These are phyloP conservation scores for Baorangia bicolor DNA, from an alignment of 768 basidiomycete genomes.

Conservation along the genomic window DNA sequence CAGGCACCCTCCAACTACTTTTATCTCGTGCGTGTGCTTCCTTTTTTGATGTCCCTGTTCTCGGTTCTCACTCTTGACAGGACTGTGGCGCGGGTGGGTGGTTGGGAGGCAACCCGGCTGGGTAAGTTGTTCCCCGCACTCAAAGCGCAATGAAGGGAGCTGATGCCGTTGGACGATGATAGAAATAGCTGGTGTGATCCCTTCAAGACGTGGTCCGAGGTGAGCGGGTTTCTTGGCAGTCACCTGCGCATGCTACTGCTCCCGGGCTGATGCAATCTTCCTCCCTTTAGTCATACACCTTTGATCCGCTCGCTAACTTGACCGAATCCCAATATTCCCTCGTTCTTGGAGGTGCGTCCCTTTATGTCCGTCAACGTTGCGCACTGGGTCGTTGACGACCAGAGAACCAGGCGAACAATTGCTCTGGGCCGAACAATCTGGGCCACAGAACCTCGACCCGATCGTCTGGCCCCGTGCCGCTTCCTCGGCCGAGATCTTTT, in stretches of 20 bases:
- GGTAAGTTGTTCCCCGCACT: slow-evolving; percentile 21
- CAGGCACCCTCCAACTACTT: slow-evolving; percentile 52
- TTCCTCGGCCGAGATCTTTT: slow-evolving; percentile 50
- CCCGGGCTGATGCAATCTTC: slow-evolving; percentile 1
- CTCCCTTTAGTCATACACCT: slow-evolving; percentile 41
- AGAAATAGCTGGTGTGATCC: slow-evolving; percentile 50
- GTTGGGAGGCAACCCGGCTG: slow-evolving; percentile 37
- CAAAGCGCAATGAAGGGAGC: background rate
- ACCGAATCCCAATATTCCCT: slow-evolving; percentile 33
- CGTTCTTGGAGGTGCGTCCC: too few relatives aligned
- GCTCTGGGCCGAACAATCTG: too few relatives aligned
- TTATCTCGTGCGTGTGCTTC: slow-evolving; percentile 38
- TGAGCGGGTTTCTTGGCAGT: slow-evolving; percentile 21
- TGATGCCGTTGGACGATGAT: slow-evolving; percentile 1
- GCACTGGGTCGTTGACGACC: slow-evolving; percentile 1
- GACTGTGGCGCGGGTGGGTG: slow-evolving; percentile 51
- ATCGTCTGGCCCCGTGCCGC: slow-evolving; percentile 49
- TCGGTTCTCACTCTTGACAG: slow-evolving; percentile 13
- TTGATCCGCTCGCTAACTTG: slow-evolving; percentile 48
- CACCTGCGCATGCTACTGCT: slow-evolving; percentile 1
- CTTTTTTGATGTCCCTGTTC: background rate
- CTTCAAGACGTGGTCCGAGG: slow-evolving; percentile 51
- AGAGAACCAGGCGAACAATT: too few relatives aligned
- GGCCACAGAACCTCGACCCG: slow-evolving; percentile 41
- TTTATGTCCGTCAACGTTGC: background rate